These are phyloP conservation scores for Triticum turgidum DNA, from an alignment of 176 grass and related monocot species.

Conservation along the genomic window DNA sequence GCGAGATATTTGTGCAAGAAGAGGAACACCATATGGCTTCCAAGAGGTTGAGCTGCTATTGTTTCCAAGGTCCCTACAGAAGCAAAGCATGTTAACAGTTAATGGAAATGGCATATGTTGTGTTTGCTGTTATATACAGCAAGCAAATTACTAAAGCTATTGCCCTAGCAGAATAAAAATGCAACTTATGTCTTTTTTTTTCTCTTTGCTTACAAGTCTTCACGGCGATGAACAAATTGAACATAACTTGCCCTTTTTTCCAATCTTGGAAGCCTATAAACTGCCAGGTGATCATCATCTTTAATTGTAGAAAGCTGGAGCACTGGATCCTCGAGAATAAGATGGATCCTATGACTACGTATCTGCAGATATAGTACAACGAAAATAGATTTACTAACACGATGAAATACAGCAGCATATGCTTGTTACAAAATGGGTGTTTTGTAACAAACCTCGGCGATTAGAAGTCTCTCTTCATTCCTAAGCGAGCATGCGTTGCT, in stretches of 20 bases:
- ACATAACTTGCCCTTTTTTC: slow-evolving; percentile 71
- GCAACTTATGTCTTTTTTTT: neutral
- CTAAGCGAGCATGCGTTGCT: slow-evolving; percentile 70
- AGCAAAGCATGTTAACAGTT: slow-evolving; percentile 24
- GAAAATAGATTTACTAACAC: slow-evolving; percentile 20
- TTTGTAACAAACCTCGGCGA: slow-evolving; percentile 79
- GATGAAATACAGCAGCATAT: slow-evolving; percentile 31
- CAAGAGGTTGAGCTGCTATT: slow-evolving; percentile 48
- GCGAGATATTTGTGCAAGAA: slow-evolving; percentile 69
- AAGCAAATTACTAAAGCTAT: slow-evolving; percentile 16
- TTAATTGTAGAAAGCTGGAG: slow-evolving; percentile 79
- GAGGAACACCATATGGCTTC: slow-evolving; percentile 85
- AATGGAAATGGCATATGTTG: neutral
- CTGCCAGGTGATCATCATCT: slow-evolving; percentile 85
- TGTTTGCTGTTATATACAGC: neutral
- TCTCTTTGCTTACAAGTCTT: slow-evolving; percentile 76
- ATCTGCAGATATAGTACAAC: slow-evolving; percentile 55
- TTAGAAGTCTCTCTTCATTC: slow-evolving; percentile 84
- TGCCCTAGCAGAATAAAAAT: slow-evolving; percentile 19
- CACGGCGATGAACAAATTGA: slow-evolving; percentile 87
- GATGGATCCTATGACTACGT: slow-evolving; percentile 76
- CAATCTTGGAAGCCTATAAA: slow-evolving; percentile 85
- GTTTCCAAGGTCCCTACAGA: slow-evolving; percentile 65
- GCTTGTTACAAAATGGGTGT: slow-evolving; percentile 1
- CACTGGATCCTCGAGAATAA: slow-evolving; percentile 82